A percentile compares a stretch with the other conserved stretches of the same genome.
Conservation (phyloP, 345 rosid species). For the Pugionium cornutum region DNA sequence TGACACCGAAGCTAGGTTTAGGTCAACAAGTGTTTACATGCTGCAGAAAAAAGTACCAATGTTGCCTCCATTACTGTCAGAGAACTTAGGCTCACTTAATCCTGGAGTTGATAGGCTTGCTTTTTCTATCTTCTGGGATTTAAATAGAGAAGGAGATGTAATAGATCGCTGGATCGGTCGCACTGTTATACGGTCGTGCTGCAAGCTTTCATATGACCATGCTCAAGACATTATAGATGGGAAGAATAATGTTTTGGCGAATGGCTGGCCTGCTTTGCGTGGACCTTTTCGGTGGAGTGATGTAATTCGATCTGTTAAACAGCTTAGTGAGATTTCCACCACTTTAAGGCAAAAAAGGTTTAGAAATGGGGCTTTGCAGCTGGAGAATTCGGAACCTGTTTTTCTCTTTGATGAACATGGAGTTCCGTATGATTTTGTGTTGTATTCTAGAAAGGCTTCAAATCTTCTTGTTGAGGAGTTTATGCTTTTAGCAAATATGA, state of each 20-base stretch:
- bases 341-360: conserved; percentile 60
- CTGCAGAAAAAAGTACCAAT: conserved; percentile 61
- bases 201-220: conserved; percentile 84
- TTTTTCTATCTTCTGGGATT: conserved; percentile 81
- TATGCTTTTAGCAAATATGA: conserved; percentile 87
- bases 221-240: conserved; percentile 71
- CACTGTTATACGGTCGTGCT: conserved; percentile 72
- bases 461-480: conserved; percentile 86
- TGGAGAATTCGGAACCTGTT: conserved; percentile 59
- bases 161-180: conserved; percentile 78
- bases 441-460: conserved; percentile 50
- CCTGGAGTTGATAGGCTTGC: conserved; percentile 87
- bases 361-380: conserved; percentile 68
- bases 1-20: conserved; percentile 72
- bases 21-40: conserved; percentile 86
- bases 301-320: conserved; percentile 54
- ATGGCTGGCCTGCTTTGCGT: conserved; percentile 48
- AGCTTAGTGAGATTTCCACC: conserved; percentile 63
- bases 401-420: conserved; percentile 72
- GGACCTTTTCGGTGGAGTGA: conserved; percentile 70
- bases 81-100: conserved; percentile 69
- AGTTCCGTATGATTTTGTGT: conserved; percentile 61
- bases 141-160: conserved; percentile 56
- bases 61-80: conserved; percentile 80
- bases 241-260: conserved; percentile 26